Conservation (phyloP, 2,329 filamentous ascomycete species). For the Claviceps cyperi region DNA sequence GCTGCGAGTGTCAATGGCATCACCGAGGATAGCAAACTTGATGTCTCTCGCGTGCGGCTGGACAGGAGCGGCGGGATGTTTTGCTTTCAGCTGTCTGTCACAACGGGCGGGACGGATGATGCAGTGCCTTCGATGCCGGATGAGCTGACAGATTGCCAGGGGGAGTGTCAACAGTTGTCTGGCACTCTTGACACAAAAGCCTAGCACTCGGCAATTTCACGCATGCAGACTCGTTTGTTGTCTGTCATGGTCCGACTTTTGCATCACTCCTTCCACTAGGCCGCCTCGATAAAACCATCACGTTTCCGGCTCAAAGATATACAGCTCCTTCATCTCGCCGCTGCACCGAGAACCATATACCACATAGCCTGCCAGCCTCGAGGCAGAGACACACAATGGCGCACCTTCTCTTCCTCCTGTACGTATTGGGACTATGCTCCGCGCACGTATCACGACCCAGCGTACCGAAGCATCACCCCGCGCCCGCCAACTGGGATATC, state of each 20-base stretch:
- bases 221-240: neutral
- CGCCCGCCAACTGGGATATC: conserved; percentile 16
- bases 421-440: conserved; percentile 5
- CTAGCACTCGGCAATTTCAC: no score
- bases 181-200: neutral
- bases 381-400: neutral
- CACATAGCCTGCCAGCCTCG: no score
- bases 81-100: neutral
- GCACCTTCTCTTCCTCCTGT: neutral
- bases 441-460: neutral
- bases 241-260: neutral
- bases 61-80: neutral
- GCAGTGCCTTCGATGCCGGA: neutral
- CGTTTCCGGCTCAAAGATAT: neutral
- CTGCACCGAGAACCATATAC: no score
- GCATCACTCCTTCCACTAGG: neutral
- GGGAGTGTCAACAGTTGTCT: neutral
- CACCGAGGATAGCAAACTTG: neutral
- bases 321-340: no score
- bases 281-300: neutral
- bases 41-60: neutral
- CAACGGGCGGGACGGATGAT: neutral
- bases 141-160: neutral
- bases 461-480: neutral
- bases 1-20: neutral